Evolutionary conservation across 306 rosid genomes (phyloP), one percentile per base, ranked within the genome.

Genomic region (Dalbergia cultrata): DNA sequence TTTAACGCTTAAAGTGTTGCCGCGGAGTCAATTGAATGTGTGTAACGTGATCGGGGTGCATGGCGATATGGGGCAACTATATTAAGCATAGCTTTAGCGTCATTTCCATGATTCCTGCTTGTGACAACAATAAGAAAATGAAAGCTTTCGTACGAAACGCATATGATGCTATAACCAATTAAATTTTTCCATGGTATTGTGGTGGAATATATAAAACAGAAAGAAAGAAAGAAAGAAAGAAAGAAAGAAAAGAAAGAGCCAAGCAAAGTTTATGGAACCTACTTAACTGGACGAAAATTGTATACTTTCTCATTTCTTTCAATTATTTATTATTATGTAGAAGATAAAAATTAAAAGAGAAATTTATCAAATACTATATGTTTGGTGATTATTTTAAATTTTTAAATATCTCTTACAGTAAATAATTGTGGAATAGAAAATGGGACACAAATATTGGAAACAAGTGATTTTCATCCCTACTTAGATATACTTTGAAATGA

Each of bases 51-150:
- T n/a, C 12, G 35, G 5, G 31, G 39, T 70, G 45, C 9, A 16
- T 26, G 26, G 75, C 74, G 79, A 70, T 77, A 73, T 47, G 81
- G 85, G 56, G 82, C 86, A 84, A 26, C 75, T 60, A 31, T 18
- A 52, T 54, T 53, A 65, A 60, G 33, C 63, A 34, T 59, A 57
- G 83, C 75, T 84, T 68, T 58, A 65, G 76, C 82, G 26, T 77
- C 82, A 86, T 78, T 52, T 73, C 84, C 79, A 81, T 81, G 81
- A 78, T 83, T 86, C 80, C 37, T 63, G 75, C 22, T 62, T 35
- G 81, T 77, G 73, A 60, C 35, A 43, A 74, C 81, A 67, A 76
- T 84, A 34, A 77, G 68, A 81, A 72, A 56, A 54, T 14, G 13
- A 67, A 66, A 39, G 13, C 8, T 5, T 21, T 65, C 56, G 73